Evolutionary conservation across 1,284 basidiomycete genomes (phyloP).

Genomic region (Malassezia globosa): DNA sequence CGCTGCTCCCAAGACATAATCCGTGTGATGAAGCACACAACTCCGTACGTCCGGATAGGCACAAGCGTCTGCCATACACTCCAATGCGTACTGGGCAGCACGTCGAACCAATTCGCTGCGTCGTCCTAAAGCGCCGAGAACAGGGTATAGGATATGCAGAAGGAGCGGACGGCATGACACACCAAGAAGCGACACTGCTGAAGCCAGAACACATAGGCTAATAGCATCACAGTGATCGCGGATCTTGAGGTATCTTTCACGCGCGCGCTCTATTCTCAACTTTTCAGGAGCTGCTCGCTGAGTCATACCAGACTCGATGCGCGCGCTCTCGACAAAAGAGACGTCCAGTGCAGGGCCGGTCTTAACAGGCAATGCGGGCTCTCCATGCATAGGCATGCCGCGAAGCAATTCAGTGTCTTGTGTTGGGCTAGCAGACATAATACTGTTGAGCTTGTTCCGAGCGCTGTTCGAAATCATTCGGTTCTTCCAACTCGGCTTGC

Average conservation of each 20-base stretch:
- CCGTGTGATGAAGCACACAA: slow-evolving; percentile 36
- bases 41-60: slow-evolving; percentile 31
- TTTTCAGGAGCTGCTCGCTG: background rate
- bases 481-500: slow-evolving; percentile 21
- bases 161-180: slow-evolving; percentile 27
- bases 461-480: slow-evolving; percentile 19
- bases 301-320: background rate
- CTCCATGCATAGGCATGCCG: too few relatives aligned
- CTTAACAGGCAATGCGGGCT: background rate
- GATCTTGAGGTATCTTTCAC: background rate
- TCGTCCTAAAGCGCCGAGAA: slow-evolving; percentile 28
- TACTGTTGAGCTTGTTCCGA: too few relatives aligned
- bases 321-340: slow-evolving; percentile 4
- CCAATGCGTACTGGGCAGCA: slow-evolving; percentile 18
- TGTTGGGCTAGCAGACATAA: too few relatives aligned
- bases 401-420: too few relatives aligned
- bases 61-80: slow-evolving; percentile 24
- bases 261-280: background rate
- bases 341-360: slow-evolving; percentile 4
- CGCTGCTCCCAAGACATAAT: slow-evolving; percentile 39
- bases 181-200: slow-evolving; percentile 28
- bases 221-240: slow-evolving; percentile 7
- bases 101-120: slow-evolving; percentile 11
- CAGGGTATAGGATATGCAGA: slow-evolving; percentile 29
- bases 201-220: slow-evolving; percentile 24